A percentile compares a stretch with the other conserved stretches of the same genome.
Conservation (phyloP, 192 early-diverging fungal species). For the Rhizophagus sp. region DNA sequence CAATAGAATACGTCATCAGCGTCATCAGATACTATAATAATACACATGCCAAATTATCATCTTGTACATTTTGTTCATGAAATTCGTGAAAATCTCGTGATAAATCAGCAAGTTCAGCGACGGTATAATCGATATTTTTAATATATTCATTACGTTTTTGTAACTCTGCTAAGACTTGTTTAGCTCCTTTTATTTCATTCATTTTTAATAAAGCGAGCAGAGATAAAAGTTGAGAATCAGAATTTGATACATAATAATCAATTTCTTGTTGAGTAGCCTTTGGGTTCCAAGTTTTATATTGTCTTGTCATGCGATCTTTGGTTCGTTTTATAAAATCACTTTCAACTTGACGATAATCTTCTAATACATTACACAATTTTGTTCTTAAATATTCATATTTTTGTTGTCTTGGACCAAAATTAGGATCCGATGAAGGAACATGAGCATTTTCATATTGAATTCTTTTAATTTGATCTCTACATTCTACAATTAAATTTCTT, state of each 20-base stretch:
- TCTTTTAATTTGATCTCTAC: constrained; percentile 9
- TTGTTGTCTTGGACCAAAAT: constrained; percentile 4
- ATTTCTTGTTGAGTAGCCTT: constrained; percentile 78
- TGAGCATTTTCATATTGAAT: constrained; percentile 20
- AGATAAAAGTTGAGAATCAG: constrained; percentile 1
- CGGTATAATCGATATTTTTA: constrained; percentile 82
- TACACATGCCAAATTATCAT: no score
- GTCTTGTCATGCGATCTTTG: constrained; percentile 75
- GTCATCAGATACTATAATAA: no score
- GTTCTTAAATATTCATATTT: constrained; percentile 48
- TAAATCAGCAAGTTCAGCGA: constrained; percentile 85
- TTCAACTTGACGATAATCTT: constrained; percentile 60
- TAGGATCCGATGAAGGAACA: neutral
- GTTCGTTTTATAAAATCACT: constrained; percentile 79
- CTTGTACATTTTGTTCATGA: no score
- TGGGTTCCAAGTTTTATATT: constrained; percentile 83
- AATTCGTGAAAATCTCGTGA: constrained; percentile 78
- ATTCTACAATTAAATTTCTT: constrained; percentile 2
- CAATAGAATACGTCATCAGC: no score
- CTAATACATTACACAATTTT: constrained; percentile 62
- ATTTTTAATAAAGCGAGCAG: constrained; percentile 64
- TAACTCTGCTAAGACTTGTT: constrained; percentile 73
- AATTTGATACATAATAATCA: constrained; percentile 64
- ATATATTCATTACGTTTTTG: constrained; percentile 85
- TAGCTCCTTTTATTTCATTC: constrained; percentile 54